Conservation (phyloP, 257 asterid species). For the Agastache rugosa region DNA sequence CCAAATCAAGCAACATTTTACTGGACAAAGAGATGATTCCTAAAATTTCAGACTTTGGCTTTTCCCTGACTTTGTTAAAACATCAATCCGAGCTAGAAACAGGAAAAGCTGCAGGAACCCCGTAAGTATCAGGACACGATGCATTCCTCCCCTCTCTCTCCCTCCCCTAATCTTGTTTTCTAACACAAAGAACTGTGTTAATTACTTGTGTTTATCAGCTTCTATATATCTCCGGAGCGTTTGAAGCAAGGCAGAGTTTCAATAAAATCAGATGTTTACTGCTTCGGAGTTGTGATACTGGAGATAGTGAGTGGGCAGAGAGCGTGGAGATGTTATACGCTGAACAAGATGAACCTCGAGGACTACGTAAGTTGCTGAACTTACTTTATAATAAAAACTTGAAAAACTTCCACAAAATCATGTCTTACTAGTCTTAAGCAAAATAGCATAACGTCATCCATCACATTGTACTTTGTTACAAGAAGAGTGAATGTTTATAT, state of each 20-base stretch:
- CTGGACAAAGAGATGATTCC: conserved; percentile 39
- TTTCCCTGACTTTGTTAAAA: conserved; percentile 19
- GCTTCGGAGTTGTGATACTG: conserved; percentile 38
- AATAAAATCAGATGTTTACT: conserved; percentile 32
- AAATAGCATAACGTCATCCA: neutral
- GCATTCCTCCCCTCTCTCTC: neutral
- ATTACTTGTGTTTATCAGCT: conserved; percentile 6
- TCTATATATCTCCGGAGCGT: conserved; percentile 38
- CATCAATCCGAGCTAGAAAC: conserved; percentile 24
- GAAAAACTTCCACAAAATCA: neutral
- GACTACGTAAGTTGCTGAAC: conserved; percentile 14
- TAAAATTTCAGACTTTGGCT: conserved; percentile 33
- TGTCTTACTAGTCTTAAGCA: neutral
- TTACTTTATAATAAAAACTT: neutral
- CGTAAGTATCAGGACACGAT: neutral
- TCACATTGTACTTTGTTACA: neutral
- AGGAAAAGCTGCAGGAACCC: conserved; percentile 15
- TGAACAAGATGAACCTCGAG: neutral
- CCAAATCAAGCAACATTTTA: conserved; percentile 35
- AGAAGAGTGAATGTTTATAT: neutral
- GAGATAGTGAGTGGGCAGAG: conserved; percentile 38
- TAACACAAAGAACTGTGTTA: neutral
- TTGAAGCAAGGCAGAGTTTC: conserved; percentile 7
- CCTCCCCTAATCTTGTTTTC: neutral
- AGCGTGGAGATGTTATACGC: too few species aligned